Base-by-base conservation (phyloP, 495 filamentous ascomycete species). In the Astrothelium macrocarpum region DNA sequence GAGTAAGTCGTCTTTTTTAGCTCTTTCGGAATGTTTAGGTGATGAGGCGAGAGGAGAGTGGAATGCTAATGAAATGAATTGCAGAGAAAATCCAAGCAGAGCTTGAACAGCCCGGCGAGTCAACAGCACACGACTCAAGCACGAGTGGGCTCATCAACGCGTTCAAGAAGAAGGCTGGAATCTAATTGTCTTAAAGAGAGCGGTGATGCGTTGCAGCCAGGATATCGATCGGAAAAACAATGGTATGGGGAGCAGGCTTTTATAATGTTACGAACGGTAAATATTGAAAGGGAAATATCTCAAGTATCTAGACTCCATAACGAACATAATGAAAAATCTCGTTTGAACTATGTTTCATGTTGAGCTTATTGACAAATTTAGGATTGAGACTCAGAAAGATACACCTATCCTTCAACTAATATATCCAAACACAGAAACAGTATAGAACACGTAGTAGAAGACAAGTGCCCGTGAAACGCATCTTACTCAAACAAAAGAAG, bases 121-220 rank as follows among this genome's bases (percentile, higher is more conserved):
- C 83, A 36, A 77, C 74, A 59, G 82, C 76, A 25, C 94, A 98
- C 73, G 94, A 98, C 77, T 78, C 83, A 66, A 91, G 87, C 65
- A 98, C 94, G 31, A 90, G 85, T 58, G 90, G 92, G 28, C 78
- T 98, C 64, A 87, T 98, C 74, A 85, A 86, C 65, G 90, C 87
- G 25, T 98, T 96, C 80, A 88, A 89, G 81, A 74, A 79, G 73
- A 88, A 83, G 82, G 77, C 85, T 45, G 70, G 68, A 36, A 76
- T 77, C n/a, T 74, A 69, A 60, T 34, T 36, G 28, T 14, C 11
- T n/a, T 0, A 14, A 25, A 16, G 25, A 36, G 1, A n/a, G 61
- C 56, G 14, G 28, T 46, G 43, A 36, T 14, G 4, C 32, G 59
- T 39, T 62, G 14, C 23, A 43, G n/a, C 32, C 31, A 32, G 25